Percentiles rank a stretch among this genome's conserved stretches.
Conservation (phyloP, 2,329 filamentous ascomycete species). For the Apiospora sp. region DNA sequence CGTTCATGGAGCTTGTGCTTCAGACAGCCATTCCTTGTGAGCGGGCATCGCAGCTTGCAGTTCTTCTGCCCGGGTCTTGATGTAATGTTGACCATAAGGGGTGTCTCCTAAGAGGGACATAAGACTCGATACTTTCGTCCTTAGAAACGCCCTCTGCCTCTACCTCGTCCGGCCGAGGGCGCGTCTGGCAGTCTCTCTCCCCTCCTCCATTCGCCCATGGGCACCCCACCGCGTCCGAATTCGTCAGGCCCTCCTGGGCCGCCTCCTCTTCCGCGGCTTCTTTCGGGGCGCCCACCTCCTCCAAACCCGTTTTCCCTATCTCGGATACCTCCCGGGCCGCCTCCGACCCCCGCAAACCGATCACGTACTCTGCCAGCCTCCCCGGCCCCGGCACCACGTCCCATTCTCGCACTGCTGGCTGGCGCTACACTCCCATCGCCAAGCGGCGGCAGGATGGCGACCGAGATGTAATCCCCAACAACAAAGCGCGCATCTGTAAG, state of each 20-base stretch:
- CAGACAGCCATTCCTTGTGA: neutral
- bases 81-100: neutral
- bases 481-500: constrained; percentile 82
- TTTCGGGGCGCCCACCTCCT: constrained; percentile 47
- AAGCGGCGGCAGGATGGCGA: constrained; percentile 79
- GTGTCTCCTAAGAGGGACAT: neutral
- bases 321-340: constrained; percentile 30
- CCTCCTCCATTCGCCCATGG: constrained; percentile 71
- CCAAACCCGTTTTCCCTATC: constrained; percentile 54
- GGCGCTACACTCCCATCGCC: constrained; percentile 78
- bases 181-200: constrained; percentile 69
- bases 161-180: constrained; percentile 45
- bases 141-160: constrained; percentile 41
- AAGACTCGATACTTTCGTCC: neutral
- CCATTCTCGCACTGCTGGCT: constrained; percentile 57
- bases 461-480: constrained; percentile 87
- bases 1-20: neutral
- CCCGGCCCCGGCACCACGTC: constrained; percentile 49
- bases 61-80: neutral
- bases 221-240: constrained; percentile 49
- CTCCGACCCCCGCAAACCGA: constrained; percentile 35
- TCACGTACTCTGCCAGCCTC: constrained; percentile 43
- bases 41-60: neutral
- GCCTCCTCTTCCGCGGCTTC: constrained; percentile 42
- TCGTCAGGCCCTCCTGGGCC: constrained; percentile 43